Conservation (phyloP, 2,329 filamentous ascomycete species). For the Acrodontium crateriforme region DNA sequence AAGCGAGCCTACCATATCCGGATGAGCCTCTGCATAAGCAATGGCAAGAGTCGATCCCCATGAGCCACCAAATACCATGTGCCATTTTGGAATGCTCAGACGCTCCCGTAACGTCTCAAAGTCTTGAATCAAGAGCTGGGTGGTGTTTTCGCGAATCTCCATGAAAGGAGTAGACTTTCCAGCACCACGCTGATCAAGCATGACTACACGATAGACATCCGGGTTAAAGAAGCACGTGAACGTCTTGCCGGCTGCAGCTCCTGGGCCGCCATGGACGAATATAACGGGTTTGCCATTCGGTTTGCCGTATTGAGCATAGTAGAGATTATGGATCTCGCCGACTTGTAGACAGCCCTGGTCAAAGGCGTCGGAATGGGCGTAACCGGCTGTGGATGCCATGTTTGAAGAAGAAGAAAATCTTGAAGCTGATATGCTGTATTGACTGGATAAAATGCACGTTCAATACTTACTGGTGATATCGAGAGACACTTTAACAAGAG, state of each 20-base stretch:
- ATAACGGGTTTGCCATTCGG: slow-evolving; percentile 7
- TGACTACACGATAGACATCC: background rate
- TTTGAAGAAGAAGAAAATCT: too few relatives aligned
- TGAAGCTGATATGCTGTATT: too few relatives aligned
- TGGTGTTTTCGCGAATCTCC: background rate
- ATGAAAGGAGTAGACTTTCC: background rate
- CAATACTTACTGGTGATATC: too few relatives aligned
- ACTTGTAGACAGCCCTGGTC: slow-evolving; percentile 60
- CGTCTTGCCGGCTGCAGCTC: slow-evolving; percentile 3
- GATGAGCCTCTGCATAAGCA: background rate
- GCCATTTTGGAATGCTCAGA: background rate
- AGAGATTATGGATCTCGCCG: slow-evolving; percentile 6
- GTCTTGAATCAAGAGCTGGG: background rate
- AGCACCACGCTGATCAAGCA: background rate
- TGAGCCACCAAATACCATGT: slow-evolving; percentile 1
- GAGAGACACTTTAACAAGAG: too few relatives aligned
- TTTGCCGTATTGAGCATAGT: slow-evolving; percentile 9
- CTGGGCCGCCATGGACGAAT: slow-evolving; percentile 10
- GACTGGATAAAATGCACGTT: too few relatives aligned
- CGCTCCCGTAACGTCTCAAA: background rate
- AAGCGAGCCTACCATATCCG: background rate
- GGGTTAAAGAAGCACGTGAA: slow-evolving; percentile 2
- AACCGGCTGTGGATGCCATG: too few relatives aligned
- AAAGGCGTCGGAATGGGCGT: slow-evolving; percentile 34
- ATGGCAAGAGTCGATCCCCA: background rate